Evolutionary conservation across 208 protist genomes (phyloP).

Genomic region (Crithidia bombi): DNA sequence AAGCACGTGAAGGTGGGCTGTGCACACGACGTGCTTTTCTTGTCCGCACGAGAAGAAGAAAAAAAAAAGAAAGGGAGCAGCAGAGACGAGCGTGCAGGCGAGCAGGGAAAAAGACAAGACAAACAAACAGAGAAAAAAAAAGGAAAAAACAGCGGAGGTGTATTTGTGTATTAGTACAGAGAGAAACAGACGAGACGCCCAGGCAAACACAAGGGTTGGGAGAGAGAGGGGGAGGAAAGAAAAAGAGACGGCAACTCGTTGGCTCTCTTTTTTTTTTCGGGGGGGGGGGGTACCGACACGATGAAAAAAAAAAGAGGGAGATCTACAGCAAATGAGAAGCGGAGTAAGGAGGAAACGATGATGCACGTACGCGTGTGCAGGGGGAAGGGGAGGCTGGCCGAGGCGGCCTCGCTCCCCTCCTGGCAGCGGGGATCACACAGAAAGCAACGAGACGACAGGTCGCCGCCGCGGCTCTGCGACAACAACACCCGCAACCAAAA

Average conservation of each 20-base stretch:
- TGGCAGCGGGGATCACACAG: no score
- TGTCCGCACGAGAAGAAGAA: not conserved
- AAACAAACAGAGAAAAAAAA: not conserved
- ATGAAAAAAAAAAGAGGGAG: slow-evolving; percentile 13
- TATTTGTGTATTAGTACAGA: no score
- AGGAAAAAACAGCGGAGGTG: not conserved
- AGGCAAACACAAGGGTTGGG: no score
- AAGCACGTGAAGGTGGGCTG: not conserved
- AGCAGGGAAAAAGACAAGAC: not conserved
- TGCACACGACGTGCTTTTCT: not conserved
- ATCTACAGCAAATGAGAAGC: slow-evolving; percentile 2
- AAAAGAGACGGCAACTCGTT: not conserved
- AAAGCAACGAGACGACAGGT: no score
- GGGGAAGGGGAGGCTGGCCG: no score
- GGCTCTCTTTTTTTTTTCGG: not conserved
- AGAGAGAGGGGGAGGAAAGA: not conserved
- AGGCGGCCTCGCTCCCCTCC: no score
- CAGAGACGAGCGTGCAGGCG: not conserved
- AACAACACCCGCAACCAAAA: no score
- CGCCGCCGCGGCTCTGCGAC: no score
- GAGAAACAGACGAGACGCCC: not conserved
- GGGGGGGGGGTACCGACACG: not conserved
- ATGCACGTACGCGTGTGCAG: no score
- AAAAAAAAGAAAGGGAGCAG: slow-evolving; percentile 6
- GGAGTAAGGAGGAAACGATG: slow-evolving; percentile 3